These are phyloP conservation scores for Fusarium tjaetaba DNA, from an alignment of 2,329 filamentous ascomycete species.

Conservation along the genomic window DNA sequence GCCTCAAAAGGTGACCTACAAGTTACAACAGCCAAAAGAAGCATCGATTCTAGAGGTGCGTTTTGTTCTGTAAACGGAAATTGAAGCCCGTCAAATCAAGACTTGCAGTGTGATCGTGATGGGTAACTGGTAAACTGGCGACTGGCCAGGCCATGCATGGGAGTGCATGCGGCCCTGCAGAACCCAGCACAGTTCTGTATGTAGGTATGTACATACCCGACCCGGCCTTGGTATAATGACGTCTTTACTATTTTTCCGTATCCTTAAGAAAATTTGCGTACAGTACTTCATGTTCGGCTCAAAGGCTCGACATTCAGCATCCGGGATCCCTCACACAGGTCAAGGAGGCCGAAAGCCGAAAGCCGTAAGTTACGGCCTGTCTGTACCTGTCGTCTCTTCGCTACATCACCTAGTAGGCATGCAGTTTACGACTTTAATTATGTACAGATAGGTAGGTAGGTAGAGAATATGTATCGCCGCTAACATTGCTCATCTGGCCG, in stretches of 20 bases:
- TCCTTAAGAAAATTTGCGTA: not conserved
- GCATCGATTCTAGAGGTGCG: not conserved
- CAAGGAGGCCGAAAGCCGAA: slow-evolving; percentile 56
- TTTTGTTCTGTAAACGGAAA: not conserved
- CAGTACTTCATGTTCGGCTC: slow-evolving; percentile 33
- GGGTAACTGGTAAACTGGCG: slow-evolving; percentile 11
- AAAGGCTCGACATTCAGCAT: slow-evolving; percentile 28
- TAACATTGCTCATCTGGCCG: not conserved
- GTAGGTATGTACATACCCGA: too few relatives aligned
- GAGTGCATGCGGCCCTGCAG: not conserved
- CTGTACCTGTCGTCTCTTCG: not conserved
- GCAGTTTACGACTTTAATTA: not conserved
- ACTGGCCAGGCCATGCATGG: not conserved
- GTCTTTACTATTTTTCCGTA: slow-evolving; percentile 12
- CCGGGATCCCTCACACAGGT: slow-evolving; percentile 47
- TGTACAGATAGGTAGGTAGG: not conserved
- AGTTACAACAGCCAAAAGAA: not conserved
- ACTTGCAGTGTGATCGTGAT: slow-evolving; percentile 24
- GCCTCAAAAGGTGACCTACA: slow-evolving; percentile 11
- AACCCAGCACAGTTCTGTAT: not conserved
- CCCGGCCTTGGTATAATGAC: slow-evolving; percentile 13
- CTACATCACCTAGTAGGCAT: too few relatives aligned
- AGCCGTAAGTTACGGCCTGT: not conserved
- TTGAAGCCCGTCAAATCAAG: slow-evolving; percentile 15
- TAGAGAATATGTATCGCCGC: not conserved